Evolutionary conservation across 306 rosid species (phyloP), one percentile per base, ranked within the genome.

Genomic region (Ormosia emarginata): DNA sequence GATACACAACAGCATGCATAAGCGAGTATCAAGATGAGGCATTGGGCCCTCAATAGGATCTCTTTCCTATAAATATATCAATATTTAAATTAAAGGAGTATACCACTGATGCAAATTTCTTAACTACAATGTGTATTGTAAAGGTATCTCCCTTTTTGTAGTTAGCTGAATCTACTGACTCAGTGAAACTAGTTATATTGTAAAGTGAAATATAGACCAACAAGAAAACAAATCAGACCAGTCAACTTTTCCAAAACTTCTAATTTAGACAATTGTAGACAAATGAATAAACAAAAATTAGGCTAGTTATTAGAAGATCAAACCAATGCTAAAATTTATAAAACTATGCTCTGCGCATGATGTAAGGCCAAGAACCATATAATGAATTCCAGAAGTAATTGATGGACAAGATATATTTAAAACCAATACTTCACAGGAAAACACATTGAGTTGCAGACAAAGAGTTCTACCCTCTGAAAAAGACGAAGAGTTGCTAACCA

Each of bases 11-110:
- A 93, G 90, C 87, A 92, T 90, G 97, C 96, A 91, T 80, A 95
- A 82, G 72, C 99, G 97, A 56, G 98, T 86, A 83, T 95, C 99
- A 11, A 95, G 87, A 86, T 86, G 96, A 73, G 99, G 98, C 92
- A 95, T 86, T 8, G 99, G 99, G n/a, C 99, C 99, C 71, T 95
- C 98, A 77, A 93, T 93, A n/a, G 97, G 96, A 74, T 92, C 96
- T 86, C 98, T 93, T 92, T 93, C 99, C 99, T 93, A 66, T 34
- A 70, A 81, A 72, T 5, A 71, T 46, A 85, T 29, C 15, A 33
- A 66, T 11, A 59, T 3, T 40, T 71, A 75, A 69, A 50, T 43
- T 18, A 29, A 18, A 7, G 64, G 34, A 73, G 52, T 37, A 55
- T 24, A 59, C 30, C 56, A 32, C 44, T 39, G 24, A 55, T 4